Evolutionary conservation across 805 yeast genomes (phyloP), one percentile per base, ranked within the genome.

Genomic region (Pichia manshurica): DNA sequence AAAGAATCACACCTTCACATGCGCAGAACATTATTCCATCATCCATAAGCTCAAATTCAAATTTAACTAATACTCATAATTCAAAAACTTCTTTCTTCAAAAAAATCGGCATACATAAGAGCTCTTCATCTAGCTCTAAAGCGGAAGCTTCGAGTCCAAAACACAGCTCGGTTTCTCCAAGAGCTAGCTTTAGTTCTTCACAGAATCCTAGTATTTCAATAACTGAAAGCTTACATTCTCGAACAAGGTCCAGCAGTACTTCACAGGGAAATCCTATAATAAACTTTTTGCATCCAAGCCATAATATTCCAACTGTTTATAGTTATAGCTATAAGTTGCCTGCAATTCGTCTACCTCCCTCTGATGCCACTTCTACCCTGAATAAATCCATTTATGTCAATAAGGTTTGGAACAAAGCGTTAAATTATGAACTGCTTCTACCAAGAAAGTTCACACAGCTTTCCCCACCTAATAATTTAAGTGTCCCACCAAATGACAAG

Each of bases 331-430:
- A 60, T 29, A 63, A 67, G 37, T 56, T 77, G 31, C 81, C 81
- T 2, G 71, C 74, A 64, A 73, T 76, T 8, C 62, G 82, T 45
- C 66, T 78, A 1, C 82, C 82, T 1, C 82, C 82, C 0, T 73
- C 78, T 5, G 73, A 74, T 59, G 80, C 81, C 2, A 73, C 76
- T 32, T 73, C 79, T 3, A 74, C 77, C 7, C 69, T 79, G 5
- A 83, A 84, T 59, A 86, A 84, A 58, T 88, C 95, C 0, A 76
- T 86, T 16, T 84, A 81, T 61, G 87, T 86, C 32, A 84, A 82
- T 60, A 72, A 86, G 52, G 73, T 80, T 1, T 86, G 93, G 93
- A 79, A 80, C 55, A 82, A 84, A 47, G 63, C 87, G 0, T 64
- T 86, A 33, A 79, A 80, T 47, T 86, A 86, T 63, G 84, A 84